Evolutionary conservation across 768 basidiomycete genomes (phyloP).

Genomic region (Agaricus blazei): DNA sequence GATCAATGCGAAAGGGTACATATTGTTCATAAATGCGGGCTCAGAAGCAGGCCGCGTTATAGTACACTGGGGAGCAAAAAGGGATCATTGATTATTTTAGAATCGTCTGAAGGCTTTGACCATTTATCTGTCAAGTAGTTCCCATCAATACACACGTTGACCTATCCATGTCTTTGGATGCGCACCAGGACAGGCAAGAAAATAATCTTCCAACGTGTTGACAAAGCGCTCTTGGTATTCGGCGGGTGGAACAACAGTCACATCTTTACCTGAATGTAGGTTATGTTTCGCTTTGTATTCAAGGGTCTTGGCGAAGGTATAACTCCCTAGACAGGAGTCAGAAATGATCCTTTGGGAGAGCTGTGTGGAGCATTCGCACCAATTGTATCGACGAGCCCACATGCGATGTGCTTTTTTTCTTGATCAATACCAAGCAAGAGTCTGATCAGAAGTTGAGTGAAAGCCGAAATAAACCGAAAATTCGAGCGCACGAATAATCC

Average conservation of each 20-base stretch:
- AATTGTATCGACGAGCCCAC: slow-evolving; percentile 82
- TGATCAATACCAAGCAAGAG: slow-evolving; percentile 72
- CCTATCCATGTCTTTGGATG: neutral
- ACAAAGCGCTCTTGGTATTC: slow-evolving; percentile 80
- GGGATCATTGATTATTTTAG: slow-evolving; percentile 32
- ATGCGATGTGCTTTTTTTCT: slow-evolving; percentile 60
- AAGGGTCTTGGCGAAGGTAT: slow-evolving; percentile 80
- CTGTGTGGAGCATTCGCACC: slow-evolving; percentile 30
- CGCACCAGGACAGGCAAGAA: slow-evolving; percentile 70
- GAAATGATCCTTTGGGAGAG: neutral
- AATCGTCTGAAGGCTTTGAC: slow-evolving; percentile 40
- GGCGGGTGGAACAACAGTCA: slow-evolving; percentile 74
- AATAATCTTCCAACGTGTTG: slow-evolving; percentile 67
- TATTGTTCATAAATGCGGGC: no score
- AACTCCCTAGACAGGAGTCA: slow-evolving; percentile 51
- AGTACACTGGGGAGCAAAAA: slow-evolving; percentile 38
- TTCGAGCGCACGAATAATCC: slow-evolving; percentile 69
- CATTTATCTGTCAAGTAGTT: slow-evolving; percentile 34
- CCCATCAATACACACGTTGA: neutral
- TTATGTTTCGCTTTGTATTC: slow-evolving; percentile 85
- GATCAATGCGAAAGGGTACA: no score
- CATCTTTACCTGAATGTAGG: slow-evolving; percentile 60
- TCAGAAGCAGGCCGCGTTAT: slow-evolving; percentile 13
- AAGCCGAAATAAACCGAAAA: neutral
- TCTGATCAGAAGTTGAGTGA: slow-evolving; percentile 24